A percentile compares a stretch with the other conserved stretches of the same genome.
These are phyloP conservation scores for Linum trigynum DNA, from an alignment of 345 rosid genomes.

Conservation along the genomic window DNA sequence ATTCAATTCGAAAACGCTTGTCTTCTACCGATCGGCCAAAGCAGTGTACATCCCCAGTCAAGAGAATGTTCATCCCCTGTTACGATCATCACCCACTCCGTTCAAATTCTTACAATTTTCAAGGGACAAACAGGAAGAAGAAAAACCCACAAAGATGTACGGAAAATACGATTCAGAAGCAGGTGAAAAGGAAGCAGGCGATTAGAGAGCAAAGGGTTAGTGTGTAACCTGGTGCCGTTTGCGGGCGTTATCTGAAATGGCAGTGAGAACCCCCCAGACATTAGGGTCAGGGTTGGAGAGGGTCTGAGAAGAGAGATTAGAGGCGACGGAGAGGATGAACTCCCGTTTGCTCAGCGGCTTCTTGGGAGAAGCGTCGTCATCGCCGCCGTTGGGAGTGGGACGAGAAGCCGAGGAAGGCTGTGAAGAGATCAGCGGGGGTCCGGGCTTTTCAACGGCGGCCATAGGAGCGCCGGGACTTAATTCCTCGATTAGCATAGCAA, in stretches of 20 bases:
- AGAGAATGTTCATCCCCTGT: conserved; percentile 72
- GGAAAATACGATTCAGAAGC: background rate
- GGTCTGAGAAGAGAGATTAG: conserved; percentile 58
- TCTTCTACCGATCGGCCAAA: conserved; percentile 69
- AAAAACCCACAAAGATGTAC: background rate
- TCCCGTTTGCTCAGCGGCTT: conserved; percentile 34
- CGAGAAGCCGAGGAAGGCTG: conserved; percentile 7
- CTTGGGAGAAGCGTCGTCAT: conserved; percentile 22
- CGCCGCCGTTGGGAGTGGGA: conserved; percentile 10
- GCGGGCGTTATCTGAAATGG: conserved; percentile 68
- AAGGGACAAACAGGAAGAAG: background rate
- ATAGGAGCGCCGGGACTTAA: conserved; percentile 17
- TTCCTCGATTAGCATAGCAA: conserved; percentile 25
- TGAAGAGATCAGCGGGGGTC: conserved; percentile 15
- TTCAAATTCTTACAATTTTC: conserved; percentile 1
- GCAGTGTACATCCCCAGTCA: conserved; percentile 59
- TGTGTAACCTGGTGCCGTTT: conserved; percentile 56
- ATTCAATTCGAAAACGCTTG: conserved; percentile 49
- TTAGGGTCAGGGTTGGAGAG: conserved; percentile 48
- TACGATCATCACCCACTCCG: conserved; percentile 7
- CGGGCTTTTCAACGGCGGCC: conserved; percentile 20
- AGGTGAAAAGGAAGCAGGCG: conserved; percentile 7
- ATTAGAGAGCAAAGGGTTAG: background rate
- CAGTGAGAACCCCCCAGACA: conserved; percentile 95
- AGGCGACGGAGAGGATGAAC: conserved; percentile 49